These are phyloP conservation scores for Pythium brachiatum DNA, from an alignment of 352 stramenopile species.

Conservation along the genomic window DNA sequence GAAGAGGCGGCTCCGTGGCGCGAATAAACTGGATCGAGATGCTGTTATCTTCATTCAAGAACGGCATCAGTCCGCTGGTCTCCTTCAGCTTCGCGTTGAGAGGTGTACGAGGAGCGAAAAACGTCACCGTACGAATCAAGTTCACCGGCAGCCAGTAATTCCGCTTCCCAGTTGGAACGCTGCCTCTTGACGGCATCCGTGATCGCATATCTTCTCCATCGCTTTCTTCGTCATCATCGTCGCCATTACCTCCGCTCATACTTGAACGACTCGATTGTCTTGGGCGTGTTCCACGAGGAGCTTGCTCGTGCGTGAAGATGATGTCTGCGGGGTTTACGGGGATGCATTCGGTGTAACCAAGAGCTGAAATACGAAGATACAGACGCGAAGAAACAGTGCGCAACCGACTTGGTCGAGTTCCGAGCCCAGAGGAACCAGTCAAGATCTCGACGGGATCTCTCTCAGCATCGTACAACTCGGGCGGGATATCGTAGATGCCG, in stretches of 20 bases:
- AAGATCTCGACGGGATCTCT: constrained; percentile 29
- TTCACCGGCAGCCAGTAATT: constrained; percentile 81
- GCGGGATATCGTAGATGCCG: constrained; percentile 79
- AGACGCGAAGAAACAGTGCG: constrained; percentile 33
- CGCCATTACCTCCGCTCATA: constrained; percentile 17
- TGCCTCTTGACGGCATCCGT: not conserved
- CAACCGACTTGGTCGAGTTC: not conserved
- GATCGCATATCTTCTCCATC: constrained; percentile 1
- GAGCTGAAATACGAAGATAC: constrained; percentile 68
- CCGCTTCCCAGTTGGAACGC: constrained; percentile 10
- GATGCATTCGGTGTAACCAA: constrained; percentile 79
- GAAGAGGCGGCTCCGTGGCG: constrained; percentile 64
- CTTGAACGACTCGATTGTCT: constrained; percentile 33
- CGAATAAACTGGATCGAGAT: constrained; percentile 77
- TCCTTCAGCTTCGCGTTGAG: constrained; percentile 77
- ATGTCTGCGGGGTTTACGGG: constrained; percentile 60
- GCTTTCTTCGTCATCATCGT: constrained; percentile 35
- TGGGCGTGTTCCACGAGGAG: constrained; percentile 37
- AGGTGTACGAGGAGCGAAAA: constrained; percentile 70
- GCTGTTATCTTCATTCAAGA: constrained; percentile 70
- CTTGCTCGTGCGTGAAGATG: constrained; percentile 40
- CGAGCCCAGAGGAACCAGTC: not conserved
- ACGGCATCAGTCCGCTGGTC: constrained; percentile 59
- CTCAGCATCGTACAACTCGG: constrained; percentile 71
- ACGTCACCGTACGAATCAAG: constrained; percentile 72